Percentiles rank a stretch among this genome's conserved stretches.
Evolutionary conservation across 352 stramenopile species (phyloP).

Genomic region (Globisporangium irregulare): DNA sequence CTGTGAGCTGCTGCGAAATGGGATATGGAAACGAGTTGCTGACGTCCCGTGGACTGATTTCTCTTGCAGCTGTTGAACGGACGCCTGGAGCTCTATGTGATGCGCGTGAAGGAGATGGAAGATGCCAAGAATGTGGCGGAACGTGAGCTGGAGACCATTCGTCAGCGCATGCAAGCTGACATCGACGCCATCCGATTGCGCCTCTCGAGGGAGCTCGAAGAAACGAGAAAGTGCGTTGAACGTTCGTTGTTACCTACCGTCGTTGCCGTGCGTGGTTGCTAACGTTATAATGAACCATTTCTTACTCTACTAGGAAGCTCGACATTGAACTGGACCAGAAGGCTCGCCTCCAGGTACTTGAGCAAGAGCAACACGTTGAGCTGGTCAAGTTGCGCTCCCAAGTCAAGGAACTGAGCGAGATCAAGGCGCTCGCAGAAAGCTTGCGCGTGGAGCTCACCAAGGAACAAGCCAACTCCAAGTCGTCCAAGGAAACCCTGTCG

Average conservation of each 20-base stretch:
- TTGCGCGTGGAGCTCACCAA: slow-evolving; percentile 49
- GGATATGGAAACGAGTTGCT: slow-evolving; percentile 1
- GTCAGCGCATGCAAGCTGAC: slow-evolving; percentile 76
- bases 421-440: slow-evolving; percentile 50
- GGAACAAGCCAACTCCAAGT: slow-evolving; percentile 57
- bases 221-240: slow-evolving; percentile 56
- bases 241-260: neutral
- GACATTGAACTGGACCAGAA: slow-evolving; percentile 77
- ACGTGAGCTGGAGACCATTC: slow-evolving; percentile 77
- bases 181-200: slow-evolving; percentile 55
- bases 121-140: slow-evolving; percentile 71
- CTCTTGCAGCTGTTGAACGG: slow-evolving; percentile 65
- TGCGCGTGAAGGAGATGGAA: slow-evolving; percentile 82
- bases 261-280: neutral
- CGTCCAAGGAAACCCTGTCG: slow-evolving; percentile 78
- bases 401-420: slow-evolving; percentile 64
- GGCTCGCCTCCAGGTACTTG: slow-evolving; percentile 62
- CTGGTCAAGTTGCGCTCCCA: slow-evolving; percentile 70
- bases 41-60: neutral
- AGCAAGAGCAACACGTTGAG: slow-evolving; percentile 79
- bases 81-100: slow-evolving; percentile 79
- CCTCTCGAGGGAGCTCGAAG: slow-evolving; percentile 69
- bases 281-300: neutral
- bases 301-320: slow-evolving; percentile 40
- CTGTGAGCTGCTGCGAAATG: neutral